phyloP scores from a whole-genome alignment of 345 rosid genomes.

The Dipteronia dyeriana region DNA sequence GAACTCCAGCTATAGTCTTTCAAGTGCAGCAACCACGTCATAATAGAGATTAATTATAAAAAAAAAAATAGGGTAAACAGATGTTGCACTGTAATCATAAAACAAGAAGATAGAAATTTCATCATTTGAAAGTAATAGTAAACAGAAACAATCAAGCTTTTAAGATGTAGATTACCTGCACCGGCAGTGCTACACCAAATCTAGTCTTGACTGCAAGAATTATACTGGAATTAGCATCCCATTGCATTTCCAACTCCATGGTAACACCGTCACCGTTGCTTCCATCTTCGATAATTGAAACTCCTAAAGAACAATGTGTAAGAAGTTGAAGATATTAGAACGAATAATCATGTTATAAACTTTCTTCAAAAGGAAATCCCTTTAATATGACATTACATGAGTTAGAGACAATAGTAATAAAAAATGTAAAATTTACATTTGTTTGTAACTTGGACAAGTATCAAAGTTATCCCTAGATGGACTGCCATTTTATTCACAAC shows the following conservation, averaged over 20 bases:
- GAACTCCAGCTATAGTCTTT: background rate
- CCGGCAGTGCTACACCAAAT: conserved; percentile 83
- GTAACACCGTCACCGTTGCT: conserved; percentile 52
- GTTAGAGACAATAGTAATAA: background rate
- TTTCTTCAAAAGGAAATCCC: background rate
- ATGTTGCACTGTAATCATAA: background rate
- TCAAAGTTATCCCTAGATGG: background rate
- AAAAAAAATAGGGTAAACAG: background rate
- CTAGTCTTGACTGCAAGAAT: conserved; percentile 78
- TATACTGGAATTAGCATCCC: conserved; percentile 97
- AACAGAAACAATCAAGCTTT: conserved; percentile 6
- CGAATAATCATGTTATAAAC: background rate
- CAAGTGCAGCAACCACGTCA: background rate
- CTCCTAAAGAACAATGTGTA: conserved; percentile 47
- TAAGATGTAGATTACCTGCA: conserved; percentile 55
- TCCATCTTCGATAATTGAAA: conserved; percentile 69
- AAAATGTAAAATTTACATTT: background rate
- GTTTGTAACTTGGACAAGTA: background rate
- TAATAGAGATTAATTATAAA: background rate
- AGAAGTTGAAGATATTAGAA: background rate
- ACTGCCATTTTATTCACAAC: background rate
- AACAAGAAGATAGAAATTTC: conserved; percentile 3
- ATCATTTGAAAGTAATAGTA: background rate
- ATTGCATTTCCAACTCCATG: conserved; percentile 96
- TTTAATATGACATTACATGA: background rate